These are phyloP conservation scores for Copromyces sp. DNA, from an alignment of 495 filamentous ascomycete species.

Conservation along the genomic window DNA sequence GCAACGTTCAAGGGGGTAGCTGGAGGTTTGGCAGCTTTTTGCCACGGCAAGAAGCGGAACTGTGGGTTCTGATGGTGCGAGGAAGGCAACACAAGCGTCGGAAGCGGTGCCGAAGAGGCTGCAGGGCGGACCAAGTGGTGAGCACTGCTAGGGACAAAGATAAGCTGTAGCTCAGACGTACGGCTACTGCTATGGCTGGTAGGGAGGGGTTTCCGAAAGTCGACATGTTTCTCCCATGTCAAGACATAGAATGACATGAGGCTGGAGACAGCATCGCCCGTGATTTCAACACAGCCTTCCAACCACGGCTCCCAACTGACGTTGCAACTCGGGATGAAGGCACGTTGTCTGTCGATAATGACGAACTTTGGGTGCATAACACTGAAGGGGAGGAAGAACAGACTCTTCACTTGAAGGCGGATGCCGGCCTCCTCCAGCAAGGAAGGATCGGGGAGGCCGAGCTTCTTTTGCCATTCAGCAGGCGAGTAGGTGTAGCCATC, in stretches of 20 bases:
- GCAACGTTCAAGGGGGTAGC: conserved; percentile 58
- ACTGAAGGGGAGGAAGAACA: conserved; percentile 64
- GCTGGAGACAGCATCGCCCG: conserved; percentile 42
- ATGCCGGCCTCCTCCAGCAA: conserved; percentile 43
- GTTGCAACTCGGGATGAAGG: conserved; percentile 60
- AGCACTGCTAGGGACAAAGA: conserved; percentile 8
- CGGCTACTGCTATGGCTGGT: neutral
- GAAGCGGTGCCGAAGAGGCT: conserved; percentile 4
- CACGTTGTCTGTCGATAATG: conserved; percentile 51
- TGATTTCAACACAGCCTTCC: conserved; percentile 54
- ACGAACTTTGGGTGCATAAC: conserved; percentile 72
- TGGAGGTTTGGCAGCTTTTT: conserved; percentile 34
- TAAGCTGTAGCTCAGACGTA: neutral
- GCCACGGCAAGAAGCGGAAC: conserved; percentile 38
- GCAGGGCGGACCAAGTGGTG: conserved; percentile 4
- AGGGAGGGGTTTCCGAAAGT: neutral
- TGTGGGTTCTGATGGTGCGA: conserved; percentile 55
- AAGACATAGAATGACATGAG: conserved; percentile 48
- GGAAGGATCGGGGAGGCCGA: conserved; percentile 48
- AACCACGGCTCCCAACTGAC: conserved; percentile 71
- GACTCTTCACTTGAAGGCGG: conserved; percentile 54
- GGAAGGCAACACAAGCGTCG: conserved; percentile 56
- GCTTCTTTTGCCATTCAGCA: conserved; percentile 40
- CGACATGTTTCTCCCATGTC: conserved; percentile 41
- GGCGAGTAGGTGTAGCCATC: conserved; percentile 48